phyloP scores from a whole-genome alignment of 2,329 filamentous ascomycete genomes.

The Aspergillus ochraceus region DNA sequence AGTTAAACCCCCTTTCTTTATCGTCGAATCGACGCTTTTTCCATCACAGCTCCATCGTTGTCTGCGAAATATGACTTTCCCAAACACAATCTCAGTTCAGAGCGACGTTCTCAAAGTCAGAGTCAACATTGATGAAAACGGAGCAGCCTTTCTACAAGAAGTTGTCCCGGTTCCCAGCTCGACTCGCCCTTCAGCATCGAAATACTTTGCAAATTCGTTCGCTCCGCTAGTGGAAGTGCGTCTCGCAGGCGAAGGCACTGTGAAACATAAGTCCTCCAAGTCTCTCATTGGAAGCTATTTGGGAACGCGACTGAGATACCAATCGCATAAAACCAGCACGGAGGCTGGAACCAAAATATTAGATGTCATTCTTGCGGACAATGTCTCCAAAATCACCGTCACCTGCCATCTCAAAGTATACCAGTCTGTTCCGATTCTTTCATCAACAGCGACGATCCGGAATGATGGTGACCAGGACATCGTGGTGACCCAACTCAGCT shows the following conservation, averaged over 20 bases:
- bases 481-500: constrained; percentile 23
- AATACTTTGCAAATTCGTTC: constrained; percentile 7
- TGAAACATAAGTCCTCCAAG: constrained; percentile 26
- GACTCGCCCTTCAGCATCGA: neutral
- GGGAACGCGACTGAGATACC: constrained; percentile 22
- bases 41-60: neutral
- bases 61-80: neutral
- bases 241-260: constrained; percentile 27
- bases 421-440: constrained; percentile 16
- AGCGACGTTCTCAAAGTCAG: neutral
- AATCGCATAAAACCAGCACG: constrained; percentile 13
- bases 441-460: constrained; percentile 19
- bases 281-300: constrained; percentile 25
- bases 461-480: constrained; percentile 18
- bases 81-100: neutral
- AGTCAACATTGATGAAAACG: neutral
- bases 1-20: too few species aligned
- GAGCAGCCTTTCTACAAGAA: neutral
- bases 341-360: constrained; percentile 9
- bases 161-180: neutral
- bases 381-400: constrained; percentile 15
- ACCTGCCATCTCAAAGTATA: constrained; percentile 23
- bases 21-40: neutral
- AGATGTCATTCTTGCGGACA: constrained; percentile 18
- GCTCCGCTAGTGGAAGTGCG: constrained; percentile 22